These are phyloP conservation scores for Bassia scoparia DNA, from an alignment of 148 eudicot species.

Conservation along the genomic window DNA sequence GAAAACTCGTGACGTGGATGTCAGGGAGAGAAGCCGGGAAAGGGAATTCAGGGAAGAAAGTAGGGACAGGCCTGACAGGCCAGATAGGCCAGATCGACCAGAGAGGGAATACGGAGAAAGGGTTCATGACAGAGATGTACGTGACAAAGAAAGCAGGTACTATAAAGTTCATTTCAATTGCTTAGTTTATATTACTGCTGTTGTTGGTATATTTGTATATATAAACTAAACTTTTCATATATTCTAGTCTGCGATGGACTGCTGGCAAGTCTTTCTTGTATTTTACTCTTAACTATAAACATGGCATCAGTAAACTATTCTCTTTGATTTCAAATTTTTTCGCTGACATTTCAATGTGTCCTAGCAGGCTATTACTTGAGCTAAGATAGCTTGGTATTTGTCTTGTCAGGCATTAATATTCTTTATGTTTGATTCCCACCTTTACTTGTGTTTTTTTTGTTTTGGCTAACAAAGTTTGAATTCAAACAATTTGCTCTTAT, in stretches of 20 bases:
- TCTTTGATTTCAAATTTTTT: not conserved
- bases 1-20: conserved; percentile 35
- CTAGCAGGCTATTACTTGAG: not conserved
- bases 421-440: no score
- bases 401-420: not conserved
- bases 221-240: not conserved
- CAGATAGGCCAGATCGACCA: conserved; percentile 18
- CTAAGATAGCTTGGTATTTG: not conserved
- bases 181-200: not conserved
- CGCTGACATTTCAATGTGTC: not conserved
- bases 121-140: conserved; percentile 21
- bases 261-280: not conserved
- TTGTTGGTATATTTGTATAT: not conserved
- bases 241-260: not conserved
- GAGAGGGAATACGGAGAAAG: conserved; percentile 19
- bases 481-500: not conserved
- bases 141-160: conserved; percentile 34
- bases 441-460: not conserved
- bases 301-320: not conserved
- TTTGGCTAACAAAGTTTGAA: not conserved
- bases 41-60: conserved; percentile 34
- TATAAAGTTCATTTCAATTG: not conserved
- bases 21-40: conserved; percentile 38
- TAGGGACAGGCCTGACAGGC: conserved; percentile 48
- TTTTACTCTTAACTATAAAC: not conserved